Base-by-base conservation (phyloP, 2,329 filamentous ascomycete genomes). In the Aspergillus terreus region DNA sequence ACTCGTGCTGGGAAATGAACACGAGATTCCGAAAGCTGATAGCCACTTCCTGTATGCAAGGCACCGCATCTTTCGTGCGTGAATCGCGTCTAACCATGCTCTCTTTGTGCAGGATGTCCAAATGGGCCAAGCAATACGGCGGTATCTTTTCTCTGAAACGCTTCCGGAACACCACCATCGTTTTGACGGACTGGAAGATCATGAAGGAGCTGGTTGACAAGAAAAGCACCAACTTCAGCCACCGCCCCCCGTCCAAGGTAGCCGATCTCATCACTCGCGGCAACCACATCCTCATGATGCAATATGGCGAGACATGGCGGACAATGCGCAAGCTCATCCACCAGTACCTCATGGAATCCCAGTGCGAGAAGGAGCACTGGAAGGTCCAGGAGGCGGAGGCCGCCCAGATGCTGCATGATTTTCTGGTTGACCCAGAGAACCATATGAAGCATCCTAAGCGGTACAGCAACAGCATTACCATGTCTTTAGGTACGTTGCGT, bases 401-500 rank as follows among this genome's bases (percentile, higher is more conserved):
- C 0, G 63, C 64, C 2, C 77, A 80, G 59, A 72, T 80, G 67
- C 51, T 79, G 4, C 58, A 64, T 9, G 78, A 81, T 55, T 75
- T 75, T 53, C 51, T 75, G 14, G 43, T 65, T 0, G 50, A 62
- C 0, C 76, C 77, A 0, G 65, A 71, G 23, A 52, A 75, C n/a
- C 69, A 73, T 43, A 78, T 79, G 75, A 50, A 67, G 27, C 76
- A 79, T 56, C 71, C 77, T 0, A 75, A 75, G 55, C 65, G 79
- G 2, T 78, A 71, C 52, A 76, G 70, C 46, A 80, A 81, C 54
- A 78, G 75, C 52, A 72, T 79, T 47, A 77, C 67, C 23, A 78
- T 74, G 65, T 70, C 64, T 38, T 57, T 76, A n/a, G 46, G 70
- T 58, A 58, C 52, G 60, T 61, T 19, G 19, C 23, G 4, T 6